Evolutionary conservation across 2,329 filamentous ascomycete genomes (phyloP).

Genomic region (Aureobasidium melanogenum): DNA sequence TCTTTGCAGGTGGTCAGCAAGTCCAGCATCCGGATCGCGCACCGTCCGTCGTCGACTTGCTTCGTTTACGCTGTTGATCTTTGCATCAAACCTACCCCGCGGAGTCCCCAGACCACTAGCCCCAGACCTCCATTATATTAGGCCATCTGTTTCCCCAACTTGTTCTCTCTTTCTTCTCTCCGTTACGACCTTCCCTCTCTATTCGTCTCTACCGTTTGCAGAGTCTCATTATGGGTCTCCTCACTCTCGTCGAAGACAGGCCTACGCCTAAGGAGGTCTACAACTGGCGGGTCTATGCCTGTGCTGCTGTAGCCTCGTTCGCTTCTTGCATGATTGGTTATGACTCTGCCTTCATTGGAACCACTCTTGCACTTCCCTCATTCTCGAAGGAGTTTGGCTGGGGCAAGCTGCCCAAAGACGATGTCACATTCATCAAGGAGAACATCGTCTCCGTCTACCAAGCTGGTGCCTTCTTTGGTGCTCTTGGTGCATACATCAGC

Average conservation of each 20-base stretch:
- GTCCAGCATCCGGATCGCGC: neutral
- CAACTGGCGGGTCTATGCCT: slow-evolving; percentile 51
- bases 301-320: slow-evolving; percentile 46
- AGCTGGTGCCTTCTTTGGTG: slow-evolving; percentile 75
- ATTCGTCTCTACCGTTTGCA: neutral
- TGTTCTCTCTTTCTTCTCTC: slow-evolving; percentile 3
- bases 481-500: slow-evolving; percentile 57
- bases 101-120: slow-evolving; percentile 1
- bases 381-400: slow-evolving; percentile 64
- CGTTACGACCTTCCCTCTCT: slow-evolving; percentile 6
- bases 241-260: slow-evolving; percentile 31
- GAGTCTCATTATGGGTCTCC: slow-evolving; percentile 25
- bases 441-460: slow-evolving; percentile 80
- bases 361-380: slow-evolving; percentile 60
- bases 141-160: neutral
- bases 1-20: neutral
- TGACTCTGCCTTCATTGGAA: slow-evolving; percentile 72
- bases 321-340: slow-evolving; percentile 54
- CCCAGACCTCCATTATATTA: neutral
- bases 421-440: slow-evolving; percentile 53
- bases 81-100: neutral
- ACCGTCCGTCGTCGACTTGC: neutral
- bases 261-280: slow-evolving; percentile 50
- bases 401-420: slow-evolving; percentile 30
- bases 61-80: neutral